phyloP scores from a whole-genome alignment of 2,329 filamentous ascomycete species.

The Blastomyces silverae region DNA sequence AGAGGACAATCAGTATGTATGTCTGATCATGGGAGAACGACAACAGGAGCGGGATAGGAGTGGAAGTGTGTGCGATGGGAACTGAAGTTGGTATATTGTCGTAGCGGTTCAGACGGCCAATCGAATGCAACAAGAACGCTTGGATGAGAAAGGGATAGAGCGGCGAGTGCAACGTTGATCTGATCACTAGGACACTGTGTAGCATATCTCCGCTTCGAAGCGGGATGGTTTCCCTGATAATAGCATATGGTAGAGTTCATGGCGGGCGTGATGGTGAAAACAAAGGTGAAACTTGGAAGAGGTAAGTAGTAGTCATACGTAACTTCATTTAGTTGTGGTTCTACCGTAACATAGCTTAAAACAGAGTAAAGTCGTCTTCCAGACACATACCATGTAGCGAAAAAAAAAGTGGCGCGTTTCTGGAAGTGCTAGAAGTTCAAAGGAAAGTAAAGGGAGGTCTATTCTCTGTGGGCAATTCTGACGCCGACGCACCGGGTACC shows the following conservation, averaged over 20 bases:
- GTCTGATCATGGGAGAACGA: background rate
- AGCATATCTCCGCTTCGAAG: background rate
- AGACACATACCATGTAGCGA: background rate
- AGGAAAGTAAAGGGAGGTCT: background rate
- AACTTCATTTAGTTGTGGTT: constrained; percentile 26
- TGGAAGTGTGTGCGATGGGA: background rate
- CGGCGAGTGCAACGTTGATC: background rate
- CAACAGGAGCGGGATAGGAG: background rate
- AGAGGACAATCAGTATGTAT: background rate
- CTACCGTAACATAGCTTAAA: background rate
- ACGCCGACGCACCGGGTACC: background rate
- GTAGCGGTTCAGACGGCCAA: background rate
- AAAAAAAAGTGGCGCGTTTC: background rate
- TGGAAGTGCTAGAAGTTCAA: background rate
- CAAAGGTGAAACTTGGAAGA: background rate
- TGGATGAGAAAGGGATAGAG: background rate
- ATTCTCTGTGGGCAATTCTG: background rate
- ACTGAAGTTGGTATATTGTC: background rate
- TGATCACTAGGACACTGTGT: background rate
- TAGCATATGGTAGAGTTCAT: background rate
- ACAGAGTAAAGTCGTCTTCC: background rate
- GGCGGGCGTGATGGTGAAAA: background rate
- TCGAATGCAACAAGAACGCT: background rate
- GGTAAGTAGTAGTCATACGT: constrained; percentile 9
- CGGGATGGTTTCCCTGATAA: background rate